Percentiles rank a stretch among this genome's conserved stretches.
These are phyloP conservation scores for Aspergillus sp. DNA, from an alignment of 2,329 filamentous ascomycete species.

Conservation along the genomic window DNA sequence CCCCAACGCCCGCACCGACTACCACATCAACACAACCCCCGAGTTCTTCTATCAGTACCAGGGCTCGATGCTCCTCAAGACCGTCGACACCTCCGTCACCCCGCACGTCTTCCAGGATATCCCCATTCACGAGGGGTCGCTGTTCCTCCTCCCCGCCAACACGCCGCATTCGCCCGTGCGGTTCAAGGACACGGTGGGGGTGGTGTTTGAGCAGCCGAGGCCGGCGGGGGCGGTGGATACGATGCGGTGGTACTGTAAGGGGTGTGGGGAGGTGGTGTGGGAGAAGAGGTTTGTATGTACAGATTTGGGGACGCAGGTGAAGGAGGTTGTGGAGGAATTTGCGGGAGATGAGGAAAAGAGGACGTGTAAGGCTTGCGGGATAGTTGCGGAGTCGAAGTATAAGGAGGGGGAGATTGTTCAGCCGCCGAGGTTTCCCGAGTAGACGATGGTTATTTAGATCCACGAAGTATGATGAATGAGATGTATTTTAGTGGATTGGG, in stretches of 20 bases:
- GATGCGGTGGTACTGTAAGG: slow-evolving; percentile 87
- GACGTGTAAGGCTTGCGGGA: slow-evolving; percentile 77
- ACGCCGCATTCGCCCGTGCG: slow-evolving; percentile 96
- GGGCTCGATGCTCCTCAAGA: slow-evolving; percentile 91
- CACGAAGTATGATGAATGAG: slow-evolving; percentile 2
- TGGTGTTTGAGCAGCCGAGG: slow-evolving; percentile 86
- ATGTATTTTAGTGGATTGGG: not conserved
- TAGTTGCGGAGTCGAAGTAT: slow-evolving; percentile 64
- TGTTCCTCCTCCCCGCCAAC: slow-evolving; percentile 91
- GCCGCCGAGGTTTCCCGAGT: slow-evolving; percentile 45
- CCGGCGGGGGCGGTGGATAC: slow-evolving; percentile 72
- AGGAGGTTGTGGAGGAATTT: slow-evolving; percentile 84
- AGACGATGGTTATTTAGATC: slow-evolving; percentile 1
- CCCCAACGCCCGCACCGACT: slow-evolving; percentile 94
- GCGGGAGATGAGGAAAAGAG: slow-evolving; percentile 70
- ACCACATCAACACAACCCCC: slow-evolving; percentile 94
- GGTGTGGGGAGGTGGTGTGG: slow-evolving; percentile 74
- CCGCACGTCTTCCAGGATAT: slow-evolving; percentile 74
- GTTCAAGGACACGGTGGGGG: slow-evolving; percentile 90
- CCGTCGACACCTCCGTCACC: slow-evolving; percentile 68
- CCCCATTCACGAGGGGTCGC: slow-evolving; percentile 86
- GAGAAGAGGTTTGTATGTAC: slow-evolving; percentile 87
- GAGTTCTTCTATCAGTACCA: slow-evolving; percentile 99
- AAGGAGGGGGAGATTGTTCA: slow-evolving; percentile 49
- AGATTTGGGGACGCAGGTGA: slow-evolving; percentile 92